Percentiles rank a stretch among this genome's conserved stretches.
Evolutionary conservation across 495 filamentous ascomycete species (phyloP).

Genomic region (Penicillium steckii): DNA sequence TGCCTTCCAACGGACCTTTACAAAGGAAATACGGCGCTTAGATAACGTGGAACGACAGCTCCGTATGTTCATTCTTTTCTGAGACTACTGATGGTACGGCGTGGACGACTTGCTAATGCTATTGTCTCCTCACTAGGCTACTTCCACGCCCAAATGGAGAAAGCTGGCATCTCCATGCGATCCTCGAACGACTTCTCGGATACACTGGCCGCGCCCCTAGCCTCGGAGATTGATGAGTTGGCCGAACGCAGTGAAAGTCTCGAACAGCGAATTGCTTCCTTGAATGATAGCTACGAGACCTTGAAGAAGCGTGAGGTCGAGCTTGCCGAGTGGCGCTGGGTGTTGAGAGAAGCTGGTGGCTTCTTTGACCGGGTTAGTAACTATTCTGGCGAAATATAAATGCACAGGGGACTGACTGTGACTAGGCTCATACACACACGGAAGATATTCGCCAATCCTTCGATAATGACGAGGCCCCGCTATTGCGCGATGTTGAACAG

Average conservation of each 20-base stretch:
- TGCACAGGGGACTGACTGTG: constrained; percentile 16
- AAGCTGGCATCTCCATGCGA: constrained; percentile 77
- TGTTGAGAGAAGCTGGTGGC: constrained; percentile 87
- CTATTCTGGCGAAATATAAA: neutral
- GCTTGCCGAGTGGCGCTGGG: constrained; percentile 96
- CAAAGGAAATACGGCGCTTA: constrained; percentile 91
- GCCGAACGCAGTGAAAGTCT: constrained; percentile 87
- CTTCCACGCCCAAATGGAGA: constrained; percentile 93
- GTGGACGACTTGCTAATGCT: constrained; percentile 1
- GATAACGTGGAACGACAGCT: constrained; percentile 98
- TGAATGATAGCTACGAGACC: constrained; percentile 97
- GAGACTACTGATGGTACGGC: neutral
- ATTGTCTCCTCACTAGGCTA: constrained; percentile 53
- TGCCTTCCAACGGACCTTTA: constrained; percentile 96
- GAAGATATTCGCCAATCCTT: constrained; percentile 93
- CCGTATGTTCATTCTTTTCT: constrained; percentile 56
- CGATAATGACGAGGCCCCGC: constrained; percentile 79
- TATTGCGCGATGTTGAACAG: constrained; percentile 85
- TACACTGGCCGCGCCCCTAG: constrained; percentile 79
- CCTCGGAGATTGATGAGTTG: constrained; percentile 92
- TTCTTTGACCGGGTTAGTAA: constrained; percentile 84
- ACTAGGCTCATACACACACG: constrained; percentile 81
- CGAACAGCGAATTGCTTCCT: constrained; percentile 83
- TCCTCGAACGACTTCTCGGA: constrained; percentile 83
- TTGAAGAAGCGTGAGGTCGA: constrained; percentile 97